Base-by-base conservation (phyloP, 163 green algal genomes). In the Chlorella variabilis region DNA sequence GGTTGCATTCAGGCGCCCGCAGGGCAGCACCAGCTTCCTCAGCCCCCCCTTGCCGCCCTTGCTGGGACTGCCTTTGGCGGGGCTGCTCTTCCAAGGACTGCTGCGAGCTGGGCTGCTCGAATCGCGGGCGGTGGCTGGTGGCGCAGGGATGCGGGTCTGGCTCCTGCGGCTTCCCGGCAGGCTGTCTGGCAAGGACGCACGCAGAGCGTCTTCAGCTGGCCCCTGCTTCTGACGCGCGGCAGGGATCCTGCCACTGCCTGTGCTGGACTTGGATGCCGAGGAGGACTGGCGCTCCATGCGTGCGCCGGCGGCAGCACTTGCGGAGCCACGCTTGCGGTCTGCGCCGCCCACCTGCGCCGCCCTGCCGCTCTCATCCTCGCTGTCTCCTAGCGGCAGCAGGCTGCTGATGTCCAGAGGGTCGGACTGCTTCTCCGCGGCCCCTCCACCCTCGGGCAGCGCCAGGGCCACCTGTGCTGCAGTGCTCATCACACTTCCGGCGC, bases 1-100 rank as follows among this genome's bases (percentile, higher is more conserved):
- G 5, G 68, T 76, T 36, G 68, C 68, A 31, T 62, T 62, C 17
- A 45, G 13, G 68, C 31, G 68, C 21, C 68, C 15, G 45, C 68
- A 76, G 17, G 68, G 68, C 45, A 54, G 27, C 68, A 76, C 27
- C 68, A 76, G 68, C 68, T 54, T 61, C 41, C 23, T 54, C 17
- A 76, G 20, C 42, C 36, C 42, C 29, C 68, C n/a, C n/a, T n/a
- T n/a, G 41, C 9, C 27, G 27, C 27, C 54, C 54, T 63, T 58
- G 27, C 27, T 39, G 18, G 34, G 63, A 21, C 36, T 49, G 68
- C 42, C 1, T 25, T 41, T 63, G 31, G 4, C 31, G 5, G 11
- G 21, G 18, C 27, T 27, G n/a, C n/a, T n/a, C n/a, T n/a, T n/a
- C n/a, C n/a, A n/a, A n/a, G n/a, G n/a, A n/a, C n/a, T n/a, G n/a